Evolutionary conservation across 2,329 filamentous ascomycete genomes (phyloP).

Genomic region (Chrysoporthe austroafricana): DNA sequence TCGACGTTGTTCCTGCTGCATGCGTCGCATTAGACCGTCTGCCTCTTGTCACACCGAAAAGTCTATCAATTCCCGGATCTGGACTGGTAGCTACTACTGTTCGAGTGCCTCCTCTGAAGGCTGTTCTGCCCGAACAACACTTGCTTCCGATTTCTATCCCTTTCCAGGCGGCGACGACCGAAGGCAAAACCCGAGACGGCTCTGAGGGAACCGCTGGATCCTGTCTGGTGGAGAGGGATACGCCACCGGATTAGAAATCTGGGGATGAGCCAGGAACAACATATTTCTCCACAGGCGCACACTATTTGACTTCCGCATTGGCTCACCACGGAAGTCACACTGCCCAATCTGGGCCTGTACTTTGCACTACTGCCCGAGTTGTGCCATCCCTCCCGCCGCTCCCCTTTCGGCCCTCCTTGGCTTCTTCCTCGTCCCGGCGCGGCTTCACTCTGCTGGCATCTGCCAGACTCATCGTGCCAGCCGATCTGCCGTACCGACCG

Average conservation of each 20-base stretch:
- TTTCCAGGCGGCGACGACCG: neutral
- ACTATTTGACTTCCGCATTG: constrained; percentile 11
- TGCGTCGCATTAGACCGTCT: constrained; percentile 3
- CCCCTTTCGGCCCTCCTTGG: constrained; percentile 20
- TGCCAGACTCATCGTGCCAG: constrained; percentile 20
- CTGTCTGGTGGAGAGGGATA: neutral
- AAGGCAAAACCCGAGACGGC: neutral
- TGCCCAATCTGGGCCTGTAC: constrained; percentile 21
- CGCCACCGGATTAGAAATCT: constrained; percentile 4
- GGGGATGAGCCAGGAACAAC: constrained; percentile 5
- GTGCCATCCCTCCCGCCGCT: constrained; percentile 8
- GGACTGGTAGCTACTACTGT: neutral
- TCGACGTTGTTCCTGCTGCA: constrained; percentile 8
- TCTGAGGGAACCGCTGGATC: neutral
- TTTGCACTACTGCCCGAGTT: neutral
- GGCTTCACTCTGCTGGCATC: constrained; percentile 18
- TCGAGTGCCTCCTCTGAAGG: neutral
- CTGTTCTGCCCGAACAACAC: neutral
- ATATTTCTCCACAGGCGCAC: constrained; percentile 1
- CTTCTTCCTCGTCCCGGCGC: constrained; percentile 11
- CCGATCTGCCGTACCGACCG: constrained; percentile 15
- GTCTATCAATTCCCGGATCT: neutral
- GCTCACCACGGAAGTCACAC: constrained; percentile 15
- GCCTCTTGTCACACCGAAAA: neutral
- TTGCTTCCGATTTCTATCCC: neutral